Evolutionary conservation across 2,329 filamentous ascomycete species (phyloP).

Genomic region (Calonectria leucothoes): DNA sequence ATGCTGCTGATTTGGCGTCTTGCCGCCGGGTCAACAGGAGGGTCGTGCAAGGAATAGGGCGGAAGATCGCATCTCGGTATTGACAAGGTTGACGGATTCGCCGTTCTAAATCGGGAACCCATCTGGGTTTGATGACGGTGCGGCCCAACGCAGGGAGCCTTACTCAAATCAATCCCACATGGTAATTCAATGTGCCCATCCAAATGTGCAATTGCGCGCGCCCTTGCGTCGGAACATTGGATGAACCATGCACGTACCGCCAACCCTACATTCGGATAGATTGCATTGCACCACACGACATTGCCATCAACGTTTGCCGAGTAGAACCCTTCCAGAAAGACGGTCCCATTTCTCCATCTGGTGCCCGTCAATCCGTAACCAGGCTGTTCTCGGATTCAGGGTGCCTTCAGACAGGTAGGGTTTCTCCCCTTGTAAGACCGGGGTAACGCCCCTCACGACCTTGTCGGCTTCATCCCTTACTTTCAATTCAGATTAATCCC

Average conservation of each 20-base stretch:
- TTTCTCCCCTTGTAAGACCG: slow-evolving; percentile 10
- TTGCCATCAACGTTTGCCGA: not conserved
- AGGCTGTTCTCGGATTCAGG: not conserved
- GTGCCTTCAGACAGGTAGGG: not conserved
- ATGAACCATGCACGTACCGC: not conserved
- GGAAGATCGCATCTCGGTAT: not conserved
- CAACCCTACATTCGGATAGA: not conserved
- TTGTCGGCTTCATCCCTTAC: slow-evolving; percentile 8
- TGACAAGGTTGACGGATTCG: not conserved
- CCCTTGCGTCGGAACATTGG: not conserved
- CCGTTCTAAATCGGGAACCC: slow-evolving; percentile 6
- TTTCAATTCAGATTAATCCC: slow-evolving; percentile 7
- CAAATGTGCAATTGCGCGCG: not conserved
- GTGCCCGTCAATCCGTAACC: slow-evolving; percentile 5
- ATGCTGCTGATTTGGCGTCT: not conserved
- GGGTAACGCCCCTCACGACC: not conserved
- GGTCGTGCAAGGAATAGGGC: not conserved
- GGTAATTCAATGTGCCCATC: not conserved
- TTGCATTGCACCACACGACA: slow-evolving; percentile 1
- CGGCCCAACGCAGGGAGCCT: not conserved
- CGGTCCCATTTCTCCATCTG: not conserved
- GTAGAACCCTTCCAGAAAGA: not conserved
- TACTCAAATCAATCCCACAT: not conserved
- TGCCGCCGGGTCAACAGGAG: slow-evolving; percentile 2
- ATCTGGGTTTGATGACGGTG: not conserved